Percentiles rank a stretch among this genome's conserved stretches.
phyloP scores from a whole-genome alignment of 1,284 basidiomycete species.

The Pseudozyma sp. region DNA sequence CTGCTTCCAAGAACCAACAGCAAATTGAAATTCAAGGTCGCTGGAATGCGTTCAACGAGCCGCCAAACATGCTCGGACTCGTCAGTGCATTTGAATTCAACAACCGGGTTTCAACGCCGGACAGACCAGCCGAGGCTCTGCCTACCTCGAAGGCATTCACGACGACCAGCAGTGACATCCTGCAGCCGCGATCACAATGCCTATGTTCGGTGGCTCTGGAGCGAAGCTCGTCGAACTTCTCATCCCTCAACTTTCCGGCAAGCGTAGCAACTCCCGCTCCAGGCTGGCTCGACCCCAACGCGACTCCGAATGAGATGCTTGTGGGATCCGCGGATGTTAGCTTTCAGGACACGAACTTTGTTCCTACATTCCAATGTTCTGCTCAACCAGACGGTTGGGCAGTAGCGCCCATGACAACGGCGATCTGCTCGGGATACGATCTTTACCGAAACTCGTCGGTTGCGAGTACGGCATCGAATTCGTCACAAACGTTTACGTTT shows the following conservation, averaged over 20 bases:
- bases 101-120: no score
- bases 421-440: constrained; percentile 7
- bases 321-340: neutral
- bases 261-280: constrained; percentile 15
- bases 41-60: no score
- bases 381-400: neutral
- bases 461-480: constrained; percentile 10
- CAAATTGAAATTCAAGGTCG: no score
- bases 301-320: neutral
- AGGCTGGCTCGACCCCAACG: constrained; percentile 21
- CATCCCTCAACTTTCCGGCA: neutral
- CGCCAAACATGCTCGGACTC: no score
- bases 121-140: no score
- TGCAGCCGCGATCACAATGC: neutral
- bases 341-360: neutral
- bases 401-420: neutral
- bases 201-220: constrained; percentile 7
- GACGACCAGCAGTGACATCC: neutral
- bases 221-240: neutral
- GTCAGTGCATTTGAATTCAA: no score
- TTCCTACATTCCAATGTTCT: neutral
- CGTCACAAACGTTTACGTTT: constrained; percentile 3
- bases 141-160: no score
- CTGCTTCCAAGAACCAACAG: neutral
- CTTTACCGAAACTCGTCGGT: constrained; percentile 18